Evolutionary conservation across 177 flowering plant genomes (phyloP).

Genomic region (Vitis hybrid): DNA sequence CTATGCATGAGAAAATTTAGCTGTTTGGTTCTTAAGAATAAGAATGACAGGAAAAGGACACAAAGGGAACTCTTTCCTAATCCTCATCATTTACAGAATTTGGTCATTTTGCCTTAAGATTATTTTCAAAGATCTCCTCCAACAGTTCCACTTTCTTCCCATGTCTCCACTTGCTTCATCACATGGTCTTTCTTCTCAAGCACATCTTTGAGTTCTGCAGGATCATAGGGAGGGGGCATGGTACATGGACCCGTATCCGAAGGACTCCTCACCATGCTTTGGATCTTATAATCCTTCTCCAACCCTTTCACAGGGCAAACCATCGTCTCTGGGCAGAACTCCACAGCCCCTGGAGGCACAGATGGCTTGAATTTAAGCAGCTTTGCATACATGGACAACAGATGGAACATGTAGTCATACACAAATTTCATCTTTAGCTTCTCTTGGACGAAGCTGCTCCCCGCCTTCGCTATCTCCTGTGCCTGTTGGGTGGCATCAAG

Average conservation of each 20-base stretch:
- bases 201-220: constrained; percentile 6
- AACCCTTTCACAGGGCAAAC: background rate
- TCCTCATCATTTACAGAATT: too few species aligned
- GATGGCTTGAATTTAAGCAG: background rate
- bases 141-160: constrained; percentile 12
- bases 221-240: constrained; percentile 22
- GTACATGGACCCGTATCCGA: constrained; percentile 16
- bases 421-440: constrained; percentile 3
- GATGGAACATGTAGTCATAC: constrained; percentile 15
- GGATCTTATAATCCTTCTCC: background rate
- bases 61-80: too few species aligned
- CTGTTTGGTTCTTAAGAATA: too few species aligned
- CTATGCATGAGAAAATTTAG: too few species aligned
- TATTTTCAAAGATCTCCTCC: constrained; percentile 2
- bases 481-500: constrained; percentile 1
- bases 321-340: constrained; percentile 1
- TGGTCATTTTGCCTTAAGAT: background rate
- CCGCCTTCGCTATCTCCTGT: constrained; percentile 1
- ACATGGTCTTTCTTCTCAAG: constrained; percentile 4
- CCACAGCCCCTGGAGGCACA: constrained; percentile 4
- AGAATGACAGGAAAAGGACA: too few species aligned
- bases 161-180: constrained; percentile 8
- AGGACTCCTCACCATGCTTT: constrained; percentile 14
- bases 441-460: background rate
- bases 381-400: constrained; percentile 7